Evolutionary conservation across 768 basidiomycete species (phyloP).

Genomic region (Postia placenta): DNA sequence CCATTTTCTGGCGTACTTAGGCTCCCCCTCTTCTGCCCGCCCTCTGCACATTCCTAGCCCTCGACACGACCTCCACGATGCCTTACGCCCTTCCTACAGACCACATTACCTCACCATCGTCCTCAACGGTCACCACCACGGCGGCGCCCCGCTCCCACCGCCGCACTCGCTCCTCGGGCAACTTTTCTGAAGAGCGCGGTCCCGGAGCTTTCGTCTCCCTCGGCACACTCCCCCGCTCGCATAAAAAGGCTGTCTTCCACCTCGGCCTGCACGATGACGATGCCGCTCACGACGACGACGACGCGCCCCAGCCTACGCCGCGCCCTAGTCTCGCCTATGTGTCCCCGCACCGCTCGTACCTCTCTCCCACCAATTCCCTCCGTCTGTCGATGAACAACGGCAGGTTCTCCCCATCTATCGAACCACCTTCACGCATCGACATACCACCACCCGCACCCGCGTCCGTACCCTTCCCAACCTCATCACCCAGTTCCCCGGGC

Average conservation of each 20-base stretch:
- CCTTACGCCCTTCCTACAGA: not conserved
- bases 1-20: not conserved
- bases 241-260: constrained; percentile 24
- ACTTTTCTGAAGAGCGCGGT: constrained; percentile 35
- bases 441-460: constrained; percentile 12
- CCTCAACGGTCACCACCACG: not conserved
- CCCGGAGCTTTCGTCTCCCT: constrained; percentile 46
- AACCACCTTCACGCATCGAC: constrained; percentile 16
- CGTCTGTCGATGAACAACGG: constrained; percentile 19
- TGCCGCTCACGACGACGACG: constrained; percentile 21
- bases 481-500: constrained; percentile 23
- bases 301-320: constrained; percentile 15
- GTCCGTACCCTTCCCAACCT: constrained; percentile 39
- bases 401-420: constrained; percentile 17
- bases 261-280: constrained; percentile 30
- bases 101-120: not conserved
- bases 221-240: constrained; percentile 38
- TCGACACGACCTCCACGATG: not conserved
- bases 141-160: constrained; percentile 17
- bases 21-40: not conserved
- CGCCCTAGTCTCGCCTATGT: constrained; percentile 15
- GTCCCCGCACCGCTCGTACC: constrained; percentile 2
- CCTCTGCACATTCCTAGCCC: not conserved
- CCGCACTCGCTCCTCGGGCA: constrained; percentile 22
- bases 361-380: constrained; percentile 19